Evolutionary conservation across 2,329 filamentous ascomycete species (phyloP), one percentile per base, ranked within the genome.

Genomic region (Nothomitra cinnamomea): DNA sequence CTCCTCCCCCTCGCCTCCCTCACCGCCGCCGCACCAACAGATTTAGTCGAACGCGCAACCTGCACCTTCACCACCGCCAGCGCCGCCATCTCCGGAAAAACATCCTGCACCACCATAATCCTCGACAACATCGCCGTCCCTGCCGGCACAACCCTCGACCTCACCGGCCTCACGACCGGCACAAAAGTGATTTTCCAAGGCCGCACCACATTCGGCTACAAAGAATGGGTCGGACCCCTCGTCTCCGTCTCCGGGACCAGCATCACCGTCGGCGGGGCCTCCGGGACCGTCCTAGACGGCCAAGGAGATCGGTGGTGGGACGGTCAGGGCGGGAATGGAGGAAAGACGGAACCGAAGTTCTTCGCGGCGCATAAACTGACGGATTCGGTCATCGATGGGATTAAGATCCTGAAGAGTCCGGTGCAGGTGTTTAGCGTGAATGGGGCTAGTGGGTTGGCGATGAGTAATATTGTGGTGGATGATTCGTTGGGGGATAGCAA

Each of bases 191-290:
- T 75, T 59, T 85, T 85, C 65, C 65, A 77, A 55, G 82, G 82
- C 43, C 76, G 70, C 13, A 85, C 81, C n/a, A 78, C 75, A 53
- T 85, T 81, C 61, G 80, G 71, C 19, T 83, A 82, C 67, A 69
- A 77, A 57, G 75, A 81, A 60, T 85, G 80, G 81, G 63, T 64
- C 1, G 81, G 82, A 0, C 81, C 81, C 45, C 69, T 85, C 13
- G 72, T 85, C 59, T 72, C 73, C 25, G 69, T 84, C 57, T 75
- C 74, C 1, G 82, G 81, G 41, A 75, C 65, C 36, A 67, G 70
- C 57, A 71, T 82, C 59, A 71, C 70, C 25, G 69, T 83, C 40
- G 69, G 69, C 7, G 76, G 75, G 48, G 72, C 72, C 21, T 59
- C 66, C 1, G 79, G 74, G 19, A 70, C 69, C 56, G 64, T 70